Evolutionary conservation across 2,329 filamentous ascomycete genomes (phyloP), one percentile per base, ranked within the genome.

Genomic region (Coleophoma crateriformis): DNA sequence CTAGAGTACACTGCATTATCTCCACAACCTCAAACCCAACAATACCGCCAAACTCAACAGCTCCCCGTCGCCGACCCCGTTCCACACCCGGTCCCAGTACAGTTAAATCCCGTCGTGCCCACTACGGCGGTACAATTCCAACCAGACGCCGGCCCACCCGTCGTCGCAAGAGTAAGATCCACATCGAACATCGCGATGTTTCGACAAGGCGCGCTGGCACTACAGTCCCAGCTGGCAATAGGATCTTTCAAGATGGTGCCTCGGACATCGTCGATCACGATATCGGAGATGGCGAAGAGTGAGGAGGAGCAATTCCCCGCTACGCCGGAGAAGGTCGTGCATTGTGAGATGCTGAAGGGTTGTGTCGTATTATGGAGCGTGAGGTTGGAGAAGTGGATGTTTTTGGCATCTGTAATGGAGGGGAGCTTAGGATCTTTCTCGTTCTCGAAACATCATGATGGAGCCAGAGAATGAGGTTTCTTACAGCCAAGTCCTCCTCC

Each of bases 401-500:
- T 37, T 22, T 48, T 46, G 3, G 45, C 33, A 40, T 32, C 39
- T 51, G 20, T n/a, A 15, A 7, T n/a, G 41, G 32, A 27, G 12
- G 14, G 33, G 19, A 14, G 7, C 15, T 19, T 27, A 42, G 40
- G 7, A 14, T 7, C 7, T 17, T 19, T 42, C 7, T 41, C 10
- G 15, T 20, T 12, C 10, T 42, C 10, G 17, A 22, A 33, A 34
- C n/a, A 39, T 19, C 17, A 45, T 19, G 15, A n/a, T 17, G 33
- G 33, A n/a, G 14, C 10, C 13, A 20, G 27, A 35, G 15, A 6
- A 38, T 4, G 19, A 4, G 27, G 33, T 34, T 19, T 50, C 52
- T 49, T 42, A 55, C 61, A 69, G 7, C 79, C 78, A 0, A 73
- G 57, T 5, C 79, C 79, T n/a, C 76, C 79, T 7, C 78, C 79